Base-by-base conservation (phyloP, 768 basidiomycete genomes). In the Amanita rimosa region DNA sequence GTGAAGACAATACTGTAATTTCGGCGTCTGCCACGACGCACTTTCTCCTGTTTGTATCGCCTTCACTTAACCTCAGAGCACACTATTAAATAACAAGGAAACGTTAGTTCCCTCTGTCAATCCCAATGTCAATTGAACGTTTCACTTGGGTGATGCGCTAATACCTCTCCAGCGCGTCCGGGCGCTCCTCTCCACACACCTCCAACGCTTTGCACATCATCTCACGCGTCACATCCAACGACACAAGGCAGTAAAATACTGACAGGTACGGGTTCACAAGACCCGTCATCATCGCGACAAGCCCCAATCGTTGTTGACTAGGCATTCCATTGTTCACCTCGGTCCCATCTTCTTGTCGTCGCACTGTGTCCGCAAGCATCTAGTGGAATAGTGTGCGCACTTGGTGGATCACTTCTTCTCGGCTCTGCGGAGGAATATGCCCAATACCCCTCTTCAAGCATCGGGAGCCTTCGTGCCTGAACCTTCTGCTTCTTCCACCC, bases 251-350 rank as follows among this genome's bases (percentile, higher is more conserved):
- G 58, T 85, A 85, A 59, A 82, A 75, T 0, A 93, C 84, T 10
- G 85, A 78, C 44, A 96, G 67, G 59, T 89, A 97, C 2, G 91
- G 77, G 55, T 85, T 88, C 54, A 93, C 56, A 5, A 96, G 73
- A 1, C 75, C 70, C 0, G 87, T 56, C 0, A 79, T 77, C 44
- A 85, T 57, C 5, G 62, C 42, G 29, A 93, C 85, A 47, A 70
- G 55, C 5, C 62, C 60, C 63, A 95, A 91, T 49, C 69, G 73
- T 29, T 34, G 50, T n/a, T 27, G 41, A 8, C 14, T 43, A 14
- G 48, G 40, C 17, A 49, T n/a, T 16, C 10, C 19, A 16, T 34
- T 31, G 21, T 21, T 10, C 44, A 52, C 34, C n/a, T 50, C 52
- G 2, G 35, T 4, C 4, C 3, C 29, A 17, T 16, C 34, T 4